Percentiles rank a stretch among this genome's conserved stretches.
These are phyloP conservation scores for Yarrowia keelungensis DNA, from an alignment of 805 yeast genomes.

Conservation along the genomic window DNA sequence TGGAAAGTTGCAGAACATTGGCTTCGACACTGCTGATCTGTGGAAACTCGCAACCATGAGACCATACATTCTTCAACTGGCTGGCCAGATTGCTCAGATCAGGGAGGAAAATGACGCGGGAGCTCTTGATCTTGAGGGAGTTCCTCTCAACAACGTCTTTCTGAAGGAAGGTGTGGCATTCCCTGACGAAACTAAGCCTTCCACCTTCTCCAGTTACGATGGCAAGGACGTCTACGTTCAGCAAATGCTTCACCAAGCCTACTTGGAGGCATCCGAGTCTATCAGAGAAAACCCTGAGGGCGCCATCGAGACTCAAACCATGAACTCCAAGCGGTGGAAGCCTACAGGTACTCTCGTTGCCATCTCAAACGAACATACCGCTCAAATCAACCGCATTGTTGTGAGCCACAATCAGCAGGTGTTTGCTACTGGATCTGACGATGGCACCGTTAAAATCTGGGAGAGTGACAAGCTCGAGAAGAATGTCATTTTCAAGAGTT, in stretches of 20 bases:
- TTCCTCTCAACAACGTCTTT: constrained; percentile 26
- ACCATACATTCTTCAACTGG: constrained; percentile 62
- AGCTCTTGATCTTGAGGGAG: constrained; percentile 19
- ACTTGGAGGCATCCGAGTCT: constrained; percentile 51
- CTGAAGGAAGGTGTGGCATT: constrained; percentile 17
- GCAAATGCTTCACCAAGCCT: constrained; percentile 60
- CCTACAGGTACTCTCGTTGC: constrained; percentile 66
- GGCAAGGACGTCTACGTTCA: constrained; percentile 72
- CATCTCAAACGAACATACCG: constrained; percentile 67
- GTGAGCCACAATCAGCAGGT: constrained; percentile 68
- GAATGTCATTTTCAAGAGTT: constrained; percentile 54
- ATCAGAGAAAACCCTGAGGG: constrained; percentile 25
- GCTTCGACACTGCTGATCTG: constrained; percentile 70
- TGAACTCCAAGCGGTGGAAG: constrained; percentile 44
- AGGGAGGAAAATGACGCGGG: constrained; percentile 27
- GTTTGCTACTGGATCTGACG: constrained; percentile 79
- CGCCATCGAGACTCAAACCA: constrained; percentile 21
- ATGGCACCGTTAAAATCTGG: constrained; percentile 80
- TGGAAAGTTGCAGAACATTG: constrained; percentile 72
- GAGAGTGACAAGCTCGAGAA: constrained; percentile 69
- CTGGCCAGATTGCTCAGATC: constrained; percentile 38
- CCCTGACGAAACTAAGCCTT: constrained; percentile 19
- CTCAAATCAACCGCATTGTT: constrained; percentile 63
- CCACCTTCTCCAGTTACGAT: constrained; percentile 57
- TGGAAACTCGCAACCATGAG: constrained; percentile 84